Percentiles rank a stretch among this genome's conserved stretches.
phyloP scores from a whole-genome alignment of 2,329 filamentous ascomycete genomes.

The Orbilia blumenaviensis region DNA sequence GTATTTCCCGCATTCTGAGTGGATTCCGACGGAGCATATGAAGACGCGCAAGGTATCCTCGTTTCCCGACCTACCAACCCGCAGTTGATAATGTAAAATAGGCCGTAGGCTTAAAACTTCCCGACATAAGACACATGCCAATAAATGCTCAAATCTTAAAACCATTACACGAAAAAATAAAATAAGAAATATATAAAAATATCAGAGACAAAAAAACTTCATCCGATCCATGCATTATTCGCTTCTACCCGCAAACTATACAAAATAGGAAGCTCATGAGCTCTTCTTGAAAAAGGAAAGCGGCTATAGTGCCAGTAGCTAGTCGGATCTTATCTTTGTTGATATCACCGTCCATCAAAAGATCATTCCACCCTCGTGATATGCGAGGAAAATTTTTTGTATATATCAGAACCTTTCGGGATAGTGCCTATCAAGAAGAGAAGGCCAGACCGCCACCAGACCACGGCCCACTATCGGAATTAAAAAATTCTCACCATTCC shows the following conservation, averaged over 20 bases:
- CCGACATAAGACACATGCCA: constrained; percentile 5
- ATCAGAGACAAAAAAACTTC: not conserved
- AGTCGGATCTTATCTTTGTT: constrained; percentile 45
- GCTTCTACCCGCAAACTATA: constrained; percentile 35
- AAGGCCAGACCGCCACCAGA: constrained; percentile 34
- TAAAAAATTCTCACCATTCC: constrained; percentile 26
- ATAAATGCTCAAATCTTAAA: not conserved
- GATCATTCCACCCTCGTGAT: constrained; percentile 22
- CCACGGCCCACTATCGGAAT: constrained; percentile 30
- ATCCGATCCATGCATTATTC: constrained; percentile 27
- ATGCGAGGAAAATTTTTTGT: constrained; percentile 9
- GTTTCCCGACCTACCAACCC: not conserved
- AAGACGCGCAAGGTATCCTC: not conserved
- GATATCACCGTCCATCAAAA: constrained; percentile 16
- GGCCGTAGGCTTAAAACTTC: not conserved
- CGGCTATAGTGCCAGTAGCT: not conserved
- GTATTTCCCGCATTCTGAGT: not conserved
- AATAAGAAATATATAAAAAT: too few relatives aligned
- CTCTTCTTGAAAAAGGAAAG: constrained; percentile 17
- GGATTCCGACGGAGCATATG: not conserved
- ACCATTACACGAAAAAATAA: too few relatives aligned
- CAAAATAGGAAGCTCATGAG: constrained; percentile 37
- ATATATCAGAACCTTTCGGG: constrained; percentile 28
- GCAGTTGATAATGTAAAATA: not conserved
- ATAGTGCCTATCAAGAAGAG: constrained; percentile 13